Conservation (phyloP, 345 rosid species). For the Brassica napus region DNA sequence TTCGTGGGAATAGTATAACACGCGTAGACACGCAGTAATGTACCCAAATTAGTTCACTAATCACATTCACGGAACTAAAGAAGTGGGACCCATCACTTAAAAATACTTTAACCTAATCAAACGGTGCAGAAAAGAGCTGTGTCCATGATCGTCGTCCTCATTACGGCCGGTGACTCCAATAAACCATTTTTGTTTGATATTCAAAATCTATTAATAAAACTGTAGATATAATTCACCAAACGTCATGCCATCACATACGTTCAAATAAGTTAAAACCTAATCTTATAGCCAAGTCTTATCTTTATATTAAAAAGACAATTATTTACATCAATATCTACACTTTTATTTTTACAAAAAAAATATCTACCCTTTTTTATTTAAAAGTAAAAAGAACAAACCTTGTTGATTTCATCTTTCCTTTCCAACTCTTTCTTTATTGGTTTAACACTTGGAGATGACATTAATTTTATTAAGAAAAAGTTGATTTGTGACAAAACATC, state of each 20-base stretch:
- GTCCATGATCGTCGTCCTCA: slow-evolving; percentile 45
- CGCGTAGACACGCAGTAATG: slow-evolving; percentile 36
- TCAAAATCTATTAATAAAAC: neutral
- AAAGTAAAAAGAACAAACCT: neutral
- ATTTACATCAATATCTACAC: neutral
- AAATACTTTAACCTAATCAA: slow-evolving; percentile 38
- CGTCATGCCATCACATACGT: slow-evolving; percentile 34
- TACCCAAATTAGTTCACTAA: slow-evolving; percentile 40
- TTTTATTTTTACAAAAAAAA: neutral
- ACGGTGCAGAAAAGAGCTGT: slow-evolving; percentile 41
- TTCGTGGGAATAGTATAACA: slow-evolving; percentile 23
- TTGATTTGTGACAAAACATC: neutral
- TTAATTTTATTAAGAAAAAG: neutral
- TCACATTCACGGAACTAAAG: slow-evolving; percentile 33
- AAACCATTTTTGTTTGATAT: neutral
- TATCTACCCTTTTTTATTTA: neutral
- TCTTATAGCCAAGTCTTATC: slow-evolving; percentile 21
- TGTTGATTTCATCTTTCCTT: neutral
- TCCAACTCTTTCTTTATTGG: slow-evolving; percentile 7
- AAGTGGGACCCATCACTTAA: slow-evolving; percentile 40
- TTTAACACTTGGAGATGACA: slow-evolving; percentile 1
- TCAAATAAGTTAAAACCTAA: slow-evolving; percentile 21
- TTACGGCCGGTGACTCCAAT: slow-evolving; percentile 36
- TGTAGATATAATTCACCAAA: slow-evolving; percentile 9
- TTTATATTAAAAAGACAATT: slow-evolving; percentile 11